Evolutionary conservation across 2,329 filamentous ascomycete species (phyloP), one percentile per base, ranked within the genome.

Genomic region (Pseudogymnoascus sp.): DNA sequence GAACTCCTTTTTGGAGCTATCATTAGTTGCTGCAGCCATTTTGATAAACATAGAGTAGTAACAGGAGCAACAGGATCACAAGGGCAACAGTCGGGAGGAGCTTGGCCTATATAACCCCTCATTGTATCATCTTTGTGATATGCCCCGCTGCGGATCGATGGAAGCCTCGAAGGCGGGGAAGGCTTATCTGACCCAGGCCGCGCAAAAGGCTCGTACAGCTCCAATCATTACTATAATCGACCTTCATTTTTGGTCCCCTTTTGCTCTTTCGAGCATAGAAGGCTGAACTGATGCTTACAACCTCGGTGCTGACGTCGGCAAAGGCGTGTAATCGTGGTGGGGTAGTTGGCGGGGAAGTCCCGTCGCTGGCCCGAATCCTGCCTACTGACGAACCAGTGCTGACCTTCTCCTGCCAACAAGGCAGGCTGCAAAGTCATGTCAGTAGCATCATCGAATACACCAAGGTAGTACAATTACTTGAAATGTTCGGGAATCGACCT

Each of bases 1-100:
- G 57, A 58, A 39, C 36, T 39, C 57, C 57, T 53, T 53, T 25
- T 53, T 53, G 25, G 43, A 50, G 43, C 25, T 50, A 50, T 50
- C 43, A 8, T 50, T 50, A 50, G 43, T 50, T 30, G 28, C 41
- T 28, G n/a, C 25, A 33, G 43, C 25, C 43, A 33, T 50, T 33
- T 50, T 50, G 25, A 6, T 50, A 50, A 30, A 12, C 33, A 50
- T 50, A 30, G 43, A 30, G 9, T 33, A 18, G 25, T 50, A 50
- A 47, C 3, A 47, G 41, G 15, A 50, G 8, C 7, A 53, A 18
- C 8, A 33, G 14, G 8, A 30, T 30, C 4, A 30, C 7, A 22
- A 18, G 2, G 22, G 25, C 4, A 47, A 11, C 14, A 28, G 15
- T 30, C 25, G 43, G 43, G 43, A 15, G 9, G 3, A 50, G 43